Evolutionary conservation across 2,329 filamentous ascomycete genomes (phyloP).

Genomic region (Pezicula rhizophila): DNA sequence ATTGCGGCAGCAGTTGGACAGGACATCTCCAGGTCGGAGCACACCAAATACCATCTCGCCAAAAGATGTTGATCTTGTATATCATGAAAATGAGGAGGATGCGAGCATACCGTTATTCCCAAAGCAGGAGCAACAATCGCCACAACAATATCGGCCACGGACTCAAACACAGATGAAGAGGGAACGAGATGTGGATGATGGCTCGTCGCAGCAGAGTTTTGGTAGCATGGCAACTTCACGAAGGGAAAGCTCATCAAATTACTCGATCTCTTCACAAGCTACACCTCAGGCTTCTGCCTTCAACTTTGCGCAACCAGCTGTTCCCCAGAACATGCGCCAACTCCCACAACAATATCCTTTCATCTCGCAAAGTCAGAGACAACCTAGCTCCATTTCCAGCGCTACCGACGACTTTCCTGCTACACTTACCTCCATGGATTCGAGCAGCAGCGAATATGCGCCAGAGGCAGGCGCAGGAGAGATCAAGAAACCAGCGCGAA

Average conservation of each 20-base stretch:
- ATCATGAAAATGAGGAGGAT: constrained; percentile 68
- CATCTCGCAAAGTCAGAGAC: constrained; percentile 18
- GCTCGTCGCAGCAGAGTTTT: constrained; percentile 33
- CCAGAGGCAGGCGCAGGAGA: constrained; percentile 18
- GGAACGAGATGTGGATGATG: constrained; percentile 28
- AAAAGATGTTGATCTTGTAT: constrained; percentile 85
- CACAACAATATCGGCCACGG: constrained; percentile 22
- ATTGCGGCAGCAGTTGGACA: constrained; percentile 34
- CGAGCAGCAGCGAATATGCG: constrained; percentile 31
- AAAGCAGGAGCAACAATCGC: constrained; percentile 41
- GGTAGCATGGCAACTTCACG: constrained; percentile 34
- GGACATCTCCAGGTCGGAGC: constrained; percentile 31
- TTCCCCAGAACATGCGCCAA: constrained; percentile 20
- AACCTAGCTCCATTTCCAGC: constrained; percentile 21
- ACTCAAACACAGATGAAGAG: constrained; percentile 18
- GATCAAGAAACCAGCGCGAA: constrained; percentile 48
- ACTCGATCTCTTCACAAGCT: constrained; percentile 24
- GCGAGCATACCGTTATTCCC: constrained; percentile 70
- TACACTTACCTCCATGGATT: constrained; percentile 34
- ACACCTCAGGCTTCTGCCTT: constrained; percentile 30
- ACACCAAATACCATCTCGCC: constrained; percentile 87
- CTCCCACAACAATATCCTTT: constrained; percentile 29
- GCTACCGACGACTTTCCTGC: constrained; percentile 24
- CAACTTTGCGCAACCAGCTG: constrained; percentile 38
- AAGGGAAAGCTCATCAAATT: constrained; percentile 30